Percentiles rank a stretch among this genome's conserved stretches.
phyloP scores from a whole-genome alignment of 768 basidiomycete genomes.

The Lentinula sp. region DNA sequence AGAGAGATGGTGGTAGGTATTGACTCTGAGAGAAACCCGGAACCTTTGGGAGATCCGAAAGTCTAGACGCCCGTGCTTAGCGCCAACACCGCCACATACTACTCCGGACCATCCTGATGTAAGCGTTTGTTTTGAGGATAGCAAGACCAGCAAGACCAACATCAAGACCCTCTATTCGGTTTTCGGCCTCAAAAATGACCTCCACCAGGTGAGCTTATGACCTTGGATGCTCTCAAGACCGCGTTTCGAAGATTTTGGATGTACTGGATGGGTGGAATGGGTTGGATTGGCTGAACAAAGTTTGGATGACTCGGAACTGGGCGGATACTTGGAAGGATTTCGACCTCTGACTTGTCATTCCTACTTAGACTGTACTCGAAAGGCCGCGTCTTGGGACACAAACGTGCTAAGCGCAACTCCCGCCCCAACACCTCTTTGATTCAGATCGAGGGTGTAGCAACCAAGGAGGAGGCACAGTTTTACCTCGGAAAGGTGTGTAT shows the following conservation, averaged over 20 bases:
- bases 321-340: conserved; percentile 10
- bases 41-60: neutral
- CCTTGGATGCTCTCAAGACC: neutral
- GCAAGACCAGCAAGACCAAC: neutral
- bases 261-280: neutral
- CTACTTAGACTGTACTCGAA: conserved; percentile 84
- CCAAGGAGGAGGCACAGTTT: conserved; percentile 91
- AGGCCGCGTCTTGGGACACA: conserved; percentile 97
- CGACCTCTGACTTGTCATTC: neutral
- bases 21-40: neutral
- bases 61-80: neutral
- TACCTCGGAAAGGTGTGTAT: conserved; percentile 93
- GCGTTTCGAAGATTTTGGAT: neutral
- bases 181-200: conserved; percentile 5
- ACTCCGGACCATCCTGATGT: neutral
- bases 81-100: neutral
- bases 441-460: conserved; percentile 94
- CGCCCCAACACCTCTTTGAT: conserved; percentile 94
- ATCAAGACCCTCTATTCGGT: neutral
- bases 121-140: neutral
- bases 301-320: conserved; percentile 1
- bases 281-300: neutral
- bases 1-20: neutral
- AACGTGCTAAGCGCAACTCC: conserved; percentile 96
- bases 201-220: conserved; percentile 4